Conservation (phyloP, 2,329 filamentous ascomycete genomes). For the Penicillium vulpinum region DNA sequence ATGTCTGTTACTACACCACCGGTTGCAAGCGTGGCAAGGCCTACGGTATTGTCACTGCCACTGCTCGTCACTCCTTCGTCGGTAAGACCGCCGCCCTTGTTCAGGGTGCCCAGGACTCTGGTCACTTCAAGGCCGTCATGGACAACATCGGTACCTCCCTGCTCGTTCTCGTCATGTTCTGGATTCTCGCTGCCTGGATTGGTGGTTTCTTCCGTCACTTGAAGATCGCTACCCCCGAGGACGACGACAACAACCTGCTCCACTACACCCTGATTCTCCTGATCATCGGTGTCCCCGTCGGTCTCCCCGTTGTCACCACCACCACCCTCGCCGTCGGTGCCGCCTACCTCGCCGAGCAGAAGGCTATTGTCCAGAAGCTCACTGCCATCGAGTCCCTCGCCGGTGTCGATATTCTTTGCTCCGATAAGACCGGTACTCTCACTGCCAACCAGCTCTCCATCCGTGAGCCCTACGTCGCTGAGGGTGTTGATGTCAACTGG, state of each 20-base stretch:
- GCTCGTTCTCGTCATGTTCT: constrained; percentile 74
- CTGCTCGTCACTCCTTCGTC: constrained; percentile 72
- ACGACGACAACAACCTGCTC: constrained; percentile 63
- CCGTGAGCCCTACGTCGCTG: constrained; percentile 73
- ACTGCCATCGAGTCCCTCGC: constrained; percentile 75
- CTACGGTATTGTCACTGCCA: constrained; percentile 66
- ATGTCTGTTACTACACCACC: constrained; percentile 74
- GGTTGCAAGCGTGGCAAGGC: constrained; percentile 79
- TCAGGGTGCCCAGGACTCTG: constrained; percentile 72
- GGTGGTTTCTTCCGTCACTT: constrained; percentile 75
- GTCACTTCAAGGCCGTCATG: constrained; percentile 83
- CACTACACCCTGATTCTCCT: constrained; percentile 69
- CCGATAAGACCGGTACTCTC: constrained; percentile 78
- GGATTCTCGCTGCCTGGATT: constrained; percentile 73
- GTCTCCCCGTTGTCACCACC: constrained; percentile 76
- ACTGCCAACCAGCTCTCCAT: constrained; percentile 64
- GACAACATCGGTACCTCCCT: constrained; percentile 74
- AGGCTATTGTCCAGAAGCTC: constrained; percentile 77
- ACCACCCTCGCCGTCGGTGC: constrained; percentile 76
- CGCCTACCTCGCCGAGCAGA: constrained; percentile 73
- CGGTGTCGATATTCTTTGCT: constrained; percentile 75
- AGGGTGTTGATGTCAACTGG: constrained; percentile 78
- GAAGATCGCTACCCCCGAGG: constrained; percentile 53
- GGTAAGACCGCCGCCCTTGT: constrained; percentile 73
- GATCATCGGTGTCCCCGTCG: constrained; percentile 77